Base-by-base conservation (phyloP, 1,284 basidiomycete genomes). In the Sporisorium scitamineum region DNA sequence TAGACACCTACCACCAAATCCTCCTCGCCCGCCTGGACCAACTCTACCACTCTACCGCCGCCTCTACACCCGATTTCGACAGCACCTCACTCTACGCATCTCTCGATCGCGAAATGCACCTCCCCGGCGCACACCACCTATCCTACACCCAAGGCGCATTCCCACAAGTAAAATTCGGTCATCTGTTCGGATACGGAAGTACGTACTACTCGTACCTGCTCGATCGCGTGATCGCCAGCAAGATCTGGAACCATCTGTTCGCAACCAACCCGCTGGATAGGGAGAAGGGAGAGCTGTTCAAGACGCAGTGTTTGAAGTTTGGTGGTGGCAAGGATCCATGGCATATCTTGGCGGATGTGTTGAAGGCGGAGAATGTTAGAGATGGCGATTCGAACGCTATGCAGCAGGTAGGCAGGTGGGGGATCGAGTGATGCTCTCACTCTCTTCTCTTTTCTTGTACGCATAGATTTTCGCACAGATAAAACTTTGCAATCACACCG, bases 131-230 rank as follows among this genome's bases (percentile, higher is more conserved):
- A 6, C 14, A 22, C 2, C 34, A 45, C n/a, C 54, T 75, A 20
- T 63, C 59, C 9, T 70, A 70, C 54, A 62, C 60, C 13, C 31
- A 65, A 10, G 69, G 70, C 14, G 52, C 65, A 6, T 45, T 55
- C n/a, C 75, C 94, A 89, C 96, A 99, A 83, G 94, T 94, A 0
- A 93, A 95, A 78, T 99, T 99, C 80, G 93, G 94, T 0, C 96
- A 99, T 84, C 87, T 99, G 7, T 96, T 94, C 80, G 95, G 95
- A 1, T 99, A 99, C 81, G 95, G 96, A 8, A 94, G 95, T 10
- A 97, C 94, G 1, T 99, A 99, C 86, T 99, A 99, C 84, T 95
- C 94, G 16, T 99, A 99, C 85, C 88, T 98, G 8, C 94, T 99
- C 77, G 97, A 98, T 80, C 90, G 95, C 5, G 94, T 94, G 3